A percentile compares a stretch with the other conserved stretches of the same genome.
These are phyloP conservation scores for Suhomyces yuchorum DNA, from an alignment of 1,139 yeast species.

Conservation along the genomic window DNA sequence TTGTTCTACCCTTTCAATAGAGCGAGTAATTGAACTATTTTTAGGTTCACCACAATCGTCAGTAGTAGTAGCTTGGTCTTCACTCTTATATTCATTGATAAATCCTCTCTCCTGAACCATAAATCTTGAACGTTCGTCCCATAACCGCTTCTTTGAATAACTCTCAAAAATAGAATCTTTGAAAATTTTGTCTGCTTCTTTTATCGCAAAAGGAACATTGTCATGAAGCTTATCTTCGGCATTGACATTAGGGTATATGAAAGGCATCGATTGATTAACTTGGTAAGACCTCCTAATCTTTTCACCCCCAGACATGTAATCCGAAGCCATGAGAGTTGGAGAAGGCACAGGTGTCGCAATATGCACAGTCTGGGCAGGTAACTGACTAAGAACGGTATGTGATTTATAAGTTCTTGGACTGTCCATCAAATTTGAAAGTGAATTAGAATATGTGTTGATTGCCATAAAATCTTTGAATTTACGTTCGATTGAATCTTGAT, in stretches of 20 bases:
- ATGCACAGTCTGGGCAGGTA: constrained; percentile 70
- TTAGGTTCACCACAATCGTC: not conserved
- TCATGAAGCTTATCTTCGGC: constrained; percentile 20
- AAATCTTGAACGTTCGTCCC: constrained; percentile 70
- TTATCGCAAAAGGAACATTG: constrained; percentile 68
- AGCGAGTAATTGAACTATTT: constrained; percentile 14
- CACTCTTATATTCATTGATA: constrained; percentile 29
- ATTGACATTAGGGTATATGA: constrained; percentile 59
- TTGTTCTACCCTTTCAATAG: constrained; percentile 59
- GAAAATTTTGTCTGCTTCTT: constrained; percentile 70
- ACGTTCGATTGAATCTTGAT: constrained; percentile 20
- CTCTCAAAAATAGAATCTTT: constrained; percentile 64
- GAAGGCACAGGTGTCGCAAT: constrained; percentile 90
- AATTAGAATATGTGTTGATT: constrained; percentile 44
- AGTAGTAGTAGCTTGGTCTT: not conserved
- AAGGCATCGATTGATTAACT: constrained; percentile 78
- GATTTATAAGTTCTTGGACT: constrained; percentile 57
- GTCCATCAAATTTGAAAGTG: constrained; percentile 60
- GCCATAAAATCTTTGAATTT: constrained; percentile 44
- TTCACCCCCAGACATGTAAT: constrained; percentile 58
- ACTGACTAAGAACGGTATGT: constrained; percentile 55
- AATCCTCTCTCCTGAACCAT: constrained; percentile 80
- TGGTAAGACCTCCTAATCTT: constrained; percentile 74
- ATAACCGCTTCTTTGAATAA: constrained; percentile 64
- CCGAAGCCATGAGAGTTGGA: constrained; percentile 69